Percentiles rank a stretch among this genome's conserved stretches.
phyloP scores from a whole-genome alignment of 129 eudicot species.

The Flaveria trinervia region DNA sequence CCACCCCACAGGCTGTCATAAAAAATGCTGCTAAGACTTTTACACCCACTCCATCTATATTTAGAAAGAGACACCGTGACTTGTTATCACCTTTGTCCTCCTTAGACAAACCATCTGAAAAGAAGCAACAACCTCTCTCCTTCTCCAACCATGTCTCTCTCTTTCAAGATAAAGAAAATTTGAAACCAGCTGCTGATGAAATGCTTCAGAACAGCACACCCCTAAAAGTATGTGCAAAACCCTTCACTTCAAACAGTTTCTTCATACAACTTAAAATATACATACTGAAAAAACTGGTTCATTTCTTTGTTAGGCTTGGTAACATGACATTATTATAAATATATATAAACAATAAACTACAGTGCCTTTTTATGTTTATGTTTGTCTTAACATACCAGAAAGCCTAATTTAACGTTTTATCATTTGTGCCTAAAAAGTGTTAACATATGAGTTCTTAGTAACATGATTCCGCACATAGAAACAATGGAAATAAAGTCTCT shows the following conservation, averaged over 20 bases:
- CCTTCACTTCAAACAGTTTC: background rate
- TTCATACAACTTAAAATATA: too few species aligned
- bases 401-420: background rate
- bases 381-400: background rate
- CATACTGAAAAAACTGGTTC: background rate
- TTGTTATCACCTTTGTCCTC: conserved; percentile 56
- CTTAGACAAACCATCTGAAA: conserved; percentile 64
- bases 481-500: conserved; percentile 2
- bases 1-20: conserved; percentile 59
- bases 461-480: background rate
- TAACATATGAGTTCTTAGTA: background rate
- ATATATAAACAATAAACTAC: background rate
- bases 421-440: background rate
- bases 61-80: conserved; percentile 80
- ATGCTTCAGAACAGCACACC: conserved; percentile 18
- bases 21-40: conserved; percentile 75
- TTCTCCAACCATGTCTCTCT: conserved; percentile 22
- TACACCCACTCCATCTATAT: conserved; percentile 65
- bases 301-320: background rate
- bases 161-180: conserved; percentile 64
- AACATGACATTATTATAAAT: background rate
- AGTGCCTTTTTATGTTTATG: background rate
- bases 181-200: conserved; percentile 23
- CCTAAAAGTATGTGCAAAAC: conserved; percentile 18
- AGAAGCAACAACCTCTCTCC: conserved; percentile 46